phyloP scores from a whole-genome alignment of 352 stramenopile genomes.

The Phytophthora pluvialis region DNA sequence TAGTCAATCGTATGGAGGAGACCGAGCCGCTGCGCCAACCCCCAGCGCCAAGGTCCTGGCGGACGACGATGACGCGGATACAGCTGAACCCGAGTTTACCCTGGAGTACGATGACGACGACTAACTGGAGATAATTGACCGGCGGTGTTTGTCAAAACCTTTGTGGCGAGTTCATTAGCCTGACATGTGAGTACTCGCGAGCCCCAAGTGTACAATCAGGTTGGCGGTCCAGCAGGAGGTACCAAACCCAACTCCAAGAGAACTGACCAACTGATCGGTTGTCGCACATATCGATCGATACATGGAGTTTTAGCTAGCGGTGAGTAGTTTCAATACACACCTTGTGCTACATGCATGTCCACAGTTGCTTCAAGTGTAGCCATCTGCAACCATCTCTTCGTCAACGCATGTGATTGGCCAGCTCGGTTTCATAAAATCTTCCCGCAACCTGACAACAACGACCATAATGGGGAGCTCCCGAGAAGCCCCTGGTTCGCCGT shows the following conservation, averaged over 20 bases:
- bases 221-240: constrained; percentile 15
- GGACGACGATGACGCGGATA: constrained; percentile 73
- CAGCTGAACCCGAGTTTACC: constrained; percentile 65
- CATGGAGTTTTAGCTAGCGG: neutral
- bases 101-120: constrained; percentile 85
- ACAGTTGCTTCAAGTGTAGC: constrained; percentile 23
- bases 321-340: constrained; percentile 16
- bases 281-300: constrained; percentile 5
- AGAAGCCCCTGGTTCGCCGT: constrained; percentile 2
- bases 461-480: constrained; percentile 18
- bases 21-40: constrained; percentile 1
- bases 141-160: constrained; percentile 28
- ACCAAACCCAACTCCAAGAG: constrained; percentile 1
- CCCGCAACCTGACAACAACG: constrained; percentile 14
- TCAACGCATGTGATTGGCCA: constrained; percentile 17
- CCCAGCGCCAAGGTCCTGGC: constrained; percentile 29
- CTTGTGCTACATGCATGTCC: neutral
- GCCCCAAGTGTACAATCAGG: neutral
- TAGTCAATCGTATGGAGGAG: constrained; percentile 31
- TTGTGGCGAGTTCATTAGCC: constrained; percentile 10
- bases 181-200: neutral
- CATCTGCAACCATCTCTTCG: constrained; percentile 20
- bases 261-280: neutral
- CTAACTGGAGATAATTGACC: constrained; percentile 44
- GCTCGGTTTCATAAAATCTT: constrained; percentile 13